phyloP scores from a whole-genome alignment of 495 filamentous ascomycete genomes.

The Xylaria scruposa region DNA sequence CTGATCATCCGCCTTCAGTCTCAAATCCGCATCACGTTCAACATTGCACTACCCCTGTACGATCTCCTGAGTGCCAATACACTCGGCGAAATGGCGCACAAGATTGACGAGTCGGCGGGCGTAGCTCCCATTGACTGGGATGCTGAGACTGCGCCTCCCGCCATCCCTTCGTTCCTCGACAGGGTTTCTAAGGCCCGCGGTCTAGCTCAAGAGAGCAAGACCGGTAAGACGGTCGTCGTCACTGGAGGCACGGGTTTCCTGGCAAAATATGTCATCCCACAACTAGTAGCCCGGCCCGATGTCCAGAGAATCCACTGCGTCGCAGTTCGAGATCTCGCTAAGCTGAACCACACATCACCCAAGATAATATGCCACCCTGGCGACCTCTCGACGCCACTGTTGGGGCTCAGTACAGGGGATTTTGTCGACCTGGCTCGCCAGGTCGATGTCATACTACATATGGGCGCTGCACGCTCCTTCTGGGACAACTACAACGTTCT shows the following conservation, averaged over 20 bases:
- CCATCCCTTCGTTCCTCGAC: conserved; percentile 10
- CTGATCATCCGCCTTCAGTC: conserved; percentile 39
- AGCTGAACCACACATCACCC: conserved; percentile 9
- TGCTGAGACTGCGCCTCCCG: conserved; percentile 28
- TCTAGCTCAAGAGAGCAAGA: not conserved
- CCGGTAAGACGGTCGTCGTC: conserved; percentile 32
- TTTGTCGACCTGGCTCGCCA: conserved; percentile 34
- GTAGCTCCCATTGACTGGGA: conserved; percentile 32
- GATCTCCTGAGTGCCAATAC: conserved; percentile 39
- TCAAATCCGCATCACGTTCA: conserved; percentile 27
- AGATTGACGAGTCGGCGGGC: conserved; percentile 21
- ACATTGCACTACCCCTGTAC: conserved; percentile 23
- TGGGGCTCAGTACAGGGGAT: conserved; percentile 47
- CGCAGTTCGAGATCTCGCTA: conserved; percentile 35
- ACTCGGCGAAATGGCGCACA: conserved; percentile 36
- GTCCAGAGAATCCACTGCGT: conserved; percentile 34
- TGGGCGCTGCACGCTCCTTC: conserved; percentile 58
- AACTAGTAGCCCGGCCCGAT: conserved; percentile 16
- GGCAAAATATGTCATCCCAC: conserved; percentile 32
- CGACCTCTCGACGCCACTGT: conserved; percentile 46
- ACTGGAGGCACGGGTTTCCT: conserved; percentile 45
- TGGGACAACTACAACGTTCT: conserved; percentile 56
- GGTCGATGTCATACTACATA: conserved; percentile 58
- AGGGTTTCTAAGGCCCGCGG: not conserved
- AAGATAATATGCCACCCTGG: conserved; percentile 48